Base-by-base conservation (phyloP, 164 flowering plant genomes). In the Buxus sempervirens region DNA sequence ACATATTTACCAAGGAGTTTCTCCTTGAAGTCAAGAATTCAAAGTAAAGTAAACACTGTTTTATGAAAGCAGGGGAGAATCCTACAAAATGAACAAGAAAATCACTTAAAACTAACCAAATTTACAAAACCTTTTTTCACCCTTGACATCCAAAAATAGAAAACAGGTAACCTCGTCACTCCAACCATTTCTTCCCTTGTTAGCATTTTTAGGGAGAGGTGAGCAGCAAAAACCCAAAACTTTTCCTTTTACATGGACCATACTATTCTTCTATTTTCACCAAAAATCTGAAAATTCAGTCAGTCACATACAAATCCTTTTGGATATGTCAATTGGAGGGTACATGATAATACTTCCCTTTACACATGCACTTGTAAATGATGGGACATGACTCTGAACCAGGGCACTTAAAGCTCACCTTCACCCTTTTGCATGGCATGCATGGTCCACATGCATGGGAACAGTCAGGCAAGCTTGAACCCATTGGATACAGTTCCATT, bases 391-490 rank as follows among this genome's bases (percentile, higher is more conserved):
- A 83, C 81, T 92, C 96, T 19, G 85, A 74, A 20, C 60, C 42
- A 32, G 86, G 73, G 70, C 96, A 92, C 72, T 81, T 83, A 81
- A 79, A 86, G 87, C 92, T 85, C 65, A 92, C 88, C 82, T 86
- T 90, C 73, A 90, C 97, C 66, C 90, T 80, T 78, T 80, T 87
- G 86, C 97, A 92, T 32, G 97, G 96, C 54, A 68, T 71, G 73
- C 97, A 91, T 0, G 92, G 74, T 8, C 96, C 96, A 49, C 97
- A 92, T 0, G 97, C 94, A 54, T 88, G 94, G 0, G 86, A 77
- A 59, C 96, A 92, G 64, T 92, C 97, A 5, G 97, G 96, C 59
- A 92, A 70, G 74, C 82, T 90, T 45, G 97, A 92, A 4, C 96
- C 97, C 0, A 86, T 82, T 13, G 87, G 86, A 53, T 81, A 82